A percentile compares a stretch with the other conserved stretches of the same genome.
Evolutionary conservation across 129 eudicot genomes (phyloP).

Genomic region (Artemisia annua): DNA sequence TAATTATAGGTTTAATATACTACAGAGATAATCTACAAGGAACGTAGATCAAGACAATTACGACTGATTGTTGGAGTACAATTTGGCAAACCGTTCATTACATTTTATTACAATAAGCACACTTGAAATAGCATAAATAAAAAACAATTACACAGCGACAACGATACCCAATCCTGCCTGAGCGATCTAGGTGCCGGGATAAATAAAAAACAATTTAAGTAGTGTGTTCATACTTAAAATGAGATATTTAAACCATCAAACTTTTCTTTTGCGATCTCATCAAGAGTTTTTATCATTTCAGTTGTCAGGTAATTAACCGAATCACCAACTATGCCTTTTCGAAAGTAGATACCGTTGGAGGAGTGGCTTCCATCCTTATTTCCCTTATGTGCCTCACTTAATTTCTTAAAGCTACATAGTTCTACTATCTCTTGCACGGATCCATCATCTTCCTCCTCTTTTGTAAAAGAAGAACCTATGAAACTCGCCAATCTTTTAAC

Average conservation of each 20-base stretch:
- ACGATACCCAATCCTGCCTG: too few relatives aligned
- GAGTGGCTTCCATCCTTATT: not conserved
- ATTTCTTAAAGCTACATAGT: not conserved
- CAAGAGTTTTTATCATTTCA: not conserved
- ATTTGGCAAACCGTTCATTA: too few relatives aligned
- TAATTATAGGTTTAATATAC: too few relatives aligned
- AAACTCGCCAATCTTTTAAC: not conserved
- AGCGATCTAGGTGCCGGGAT: too few relatives aligned
- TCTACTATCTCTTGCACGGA: not conserved
- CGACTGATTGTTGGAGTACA: too few relatives aligned
- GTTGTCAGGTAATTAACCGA: not conserved
- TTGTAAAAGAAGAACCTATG: conserved; percentile 7
- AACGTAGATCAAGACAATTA: too few relatives aligned
- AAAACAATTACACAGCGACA: too few relatives aligned
- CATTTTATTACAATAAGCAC: too few relatives aligned
- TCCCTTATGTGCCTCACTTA: not conserved
- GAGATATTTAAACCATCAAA: not conserved
- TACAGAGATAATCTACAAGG: too few relatives aligned
- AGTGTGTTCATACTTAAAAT: too few relatives aligned
- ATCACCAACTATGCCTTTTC: not conserved
- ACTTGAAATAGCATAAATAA: too few relatives aligned
- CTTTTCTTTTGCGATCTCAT: not conserved
- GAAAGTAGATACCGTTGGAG: not conserved
- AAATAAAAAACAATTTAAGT: too few relatives aligned
- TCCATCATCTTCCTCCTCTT: not conserved